A percentile compares a stretch with the other conserved stretches of the same genome.
phyloP scores from a whole-genome alignment of 2,329 filamentous ascomycete genomes.

The Verticillium dahliae region DNA sequence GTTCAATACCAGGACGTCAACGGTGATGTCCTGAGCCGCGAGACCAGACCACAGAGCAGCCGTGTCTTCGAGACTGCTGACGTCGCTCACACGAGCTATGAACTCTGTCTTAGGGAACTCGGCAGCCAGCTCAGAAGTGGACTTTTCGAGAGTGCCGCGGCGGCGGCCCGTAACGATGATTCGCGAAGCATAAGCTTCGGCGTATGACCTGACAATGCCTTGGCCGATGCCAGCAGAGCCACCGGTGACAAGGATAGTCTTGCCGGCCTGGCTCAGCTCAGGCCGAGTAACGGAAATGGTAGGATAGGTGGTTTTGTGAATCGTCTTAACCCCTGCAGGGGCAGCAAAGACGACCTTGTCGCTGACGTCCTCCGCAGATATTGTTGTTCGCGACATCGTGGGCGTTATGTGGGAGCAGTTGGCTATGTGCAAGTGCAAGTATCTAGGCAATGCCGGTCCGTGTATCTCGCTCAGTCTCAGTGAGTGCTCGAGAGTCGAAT shows the following conservation, averaged over 20 bases:
- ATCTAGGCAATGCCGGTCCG: too few species aligned
- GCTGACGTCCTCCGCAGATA: background rate
- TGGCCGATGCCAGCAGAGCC: constrained; percentile 59
- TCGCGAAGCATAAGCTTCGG: constrained; percentile 27
- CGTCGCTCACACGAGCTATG: background rate
- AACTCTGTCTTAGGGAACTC: background rate
- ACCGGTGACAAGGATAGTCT: constrained; percentile 59
- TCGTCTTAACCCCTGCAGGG: background rate
- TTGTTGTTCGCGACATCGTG: background rate
- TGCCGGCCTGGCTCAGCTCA: constrained; percentile 31
- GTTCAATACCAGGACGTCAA: constrained; percentile 23
- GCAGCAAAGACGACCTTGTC: background rate
- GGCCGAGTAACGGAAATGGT: constrained; percentile 28
- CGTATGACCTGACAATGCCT: constrained; percentile 55
- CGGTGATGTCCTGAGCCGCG: constrained; percentile 7
- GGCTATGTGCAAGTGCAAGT: background rate
- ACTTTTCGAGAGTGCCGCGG: constrained; percentile 28
- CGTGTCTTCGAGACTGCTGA: background rate
- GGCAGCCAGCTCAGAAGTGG: constrained; percentile 15
- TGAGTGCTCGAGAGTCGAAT: too few species aligned
- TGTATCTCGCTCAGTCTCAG: too few species aligned
- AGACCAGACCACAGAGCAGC: constrained; percentile 6
- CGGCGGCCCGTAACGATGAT: constrained; percentile 33
- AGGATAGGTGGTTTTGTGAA: constrained; percentile 28
- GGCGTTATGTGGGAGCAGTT: background rate